Base-by-base conservation (phyloP, 225 moss, liverwort and hornwort genomes). In the Pleurozium schreberi region DNA sequence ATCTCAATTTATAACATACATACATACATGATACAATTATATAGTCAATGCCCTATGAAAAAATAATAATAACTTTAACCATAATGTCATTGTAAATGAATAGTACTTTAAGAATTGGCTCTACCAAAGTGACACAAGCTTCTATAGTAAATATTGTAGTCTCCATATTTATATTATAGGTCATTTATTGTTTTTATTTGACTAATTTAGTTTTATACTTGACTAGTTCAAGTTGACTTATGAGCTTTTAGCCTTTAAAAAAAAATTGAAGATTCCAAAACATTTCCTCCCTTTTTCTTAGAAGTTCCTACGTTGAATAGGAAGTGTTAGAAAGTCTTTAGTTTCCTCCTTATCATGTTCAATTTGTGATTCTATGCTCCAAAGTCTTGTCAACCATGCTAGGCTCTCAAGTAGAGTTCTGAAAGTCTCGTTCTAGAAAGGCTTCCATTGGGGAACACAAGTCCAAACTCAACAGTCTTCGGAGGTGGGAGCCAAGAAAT, bases 121-220 rank as follows among this genome's bases (percentile, higher is more conserved):
- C 8, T 42, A 42, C 20, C 30, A 9, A 80, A 59, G 2, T 0
- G 0, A 30, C 0, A 0, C 12, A 30, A 42, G 19, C 2, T 42
- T 18, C 18, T 3, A 53, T 53, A 53, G 10, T 6, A n/a, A n/a
- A 11, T n/a, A 26, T n/a, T 19, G 0, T 12, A 42, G 40, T 40
- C 19, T 42, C 28, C 3, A 40, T 42, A 13, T 57, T 30, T 28
- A 43, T 14, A 14, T 2, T 14, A 33, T 43, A 20, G 20, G 40
- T 18, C 6, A 60, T 22, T 43, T 61, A 0, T 81, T 61, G 20
- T 43, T 30, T 5, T 20, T n/a, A 9, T 62, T 61, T 43, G 33
- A 43, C 14, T 22, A 15, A 3, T 81, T 81, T 27, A 3, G 9
- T 42, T 60, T 8, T 9, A 43, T 14, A 30, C 4, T 3, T 60